Base-by-base conservation (phyloP, 1,284 basidiomycete species). In the Binderoboletus segoi region DNA sequence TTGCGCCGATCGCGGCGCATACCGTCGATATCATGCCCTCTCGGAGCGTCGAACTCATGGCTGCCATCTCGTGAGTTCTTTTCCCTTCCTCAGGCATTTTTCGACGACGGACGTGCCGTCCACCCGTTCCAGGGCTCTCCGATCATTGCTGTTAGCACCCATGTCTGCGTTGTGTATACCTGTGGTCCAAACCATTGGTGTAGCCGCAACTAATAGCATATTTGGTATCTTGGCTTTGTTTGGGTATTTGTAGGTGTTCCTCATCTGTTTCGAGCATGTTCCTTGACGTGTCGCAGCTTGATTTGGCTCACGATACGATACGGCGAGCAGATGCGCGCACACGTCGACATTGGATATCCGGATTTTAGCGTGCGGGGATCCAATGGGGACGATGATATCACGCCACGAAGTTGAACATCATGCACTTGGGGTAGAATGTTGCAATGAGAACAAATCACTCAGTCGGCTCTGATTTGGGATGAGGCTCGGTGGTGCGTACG, bases 1-100 rank as follows among this genome's bases (percentile, higher is more conserved):
- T n/a, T n/a, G n/a, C n/a, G n/a, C 82, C 84, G 0, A 64, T 77
- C 1, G 78, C 81, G 41, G 79, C 85, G 11, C 87, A 87, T 66
- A 69, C 73, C 23, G 80, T 88, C 18, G 86, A 88, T 60, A 68
- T 81, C 15, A 65, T 84, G 65, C 82, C 82, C 41, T 63, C 68
- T 4, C 73, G 77, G 18, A 81, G 81, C 54, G 82, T 84, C 1
- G 83, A 88, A 61, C 76, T 79, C 18, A 77, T 76, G 58, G 81
- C 78, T 2, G 80, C 77, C 0, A 71, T 69, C 33, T 69, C 65
- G 81, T 80, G 48, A 21, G 62, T 65, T 26, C 24, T 7, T 28
- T 33, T 28, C 32, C 18, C 13, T 41, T 12, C 2, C 24, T 32
- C 13, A 4, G 3, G 7, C 3, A 7, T 21, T 21, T 46, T 13